Percentiles rank a stretch among this genome's conserved stretches.
These are phyloP conservation scores for Boletus rubroflammeus DNA, from an alignment of 768 basidiomycete species.

Conservation along the genomic window DNA sequence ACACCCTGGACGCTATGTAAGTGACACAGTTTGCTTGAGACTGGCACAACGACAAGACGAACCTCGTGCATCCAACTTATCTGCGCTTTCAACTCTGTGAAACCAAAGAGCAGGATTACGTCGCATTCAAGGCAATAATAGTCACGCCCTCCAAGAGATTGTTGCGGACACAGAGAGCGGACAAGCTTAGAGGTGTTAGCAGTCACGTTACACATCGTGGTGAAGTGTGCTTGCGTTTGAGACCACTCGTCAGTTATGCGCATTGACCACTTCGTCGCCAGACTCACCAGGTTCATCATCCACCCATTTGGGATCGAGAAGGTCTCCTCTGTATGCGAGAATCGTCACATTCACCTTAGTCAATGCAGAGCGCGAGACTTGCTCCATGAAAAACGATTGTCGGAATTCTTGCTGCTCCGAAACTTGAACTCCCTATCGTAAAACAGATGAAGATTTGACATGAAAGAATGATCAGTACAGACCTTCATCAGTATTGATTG, in stretches of 20 bases:
- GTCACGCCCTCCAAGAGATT: not conserved
- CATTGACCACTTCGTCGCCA: no score
- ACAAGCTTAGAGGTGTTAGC: constrained; percentile 9
- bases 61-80: constrained; percentile 38
- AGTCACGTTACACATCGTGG: constrained; percentile 9
- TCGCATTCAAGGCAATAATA: constrained; percentile 26
- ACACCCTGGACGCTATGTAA: constrained; percentile 10
- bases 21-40: not conserved
- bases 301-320: constrained; percentile 4
- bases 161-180: not conserved
- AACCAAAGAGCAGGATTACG: constrained; percentile 39
- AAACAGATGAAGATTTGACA: not conserved
- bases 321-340: constrained; percentile 17
- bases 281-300: constrained; percentile 14
- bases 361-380: not conserved
- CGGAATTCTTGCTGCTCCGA: constrained; percentile 21
- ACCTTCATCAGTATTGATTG: constrained; percentile 36
- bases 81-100: constrained; percentile 45
- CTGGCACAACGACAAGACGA: not conserved
- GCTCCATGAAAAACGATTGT: not conserved
- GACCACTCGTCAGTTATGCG: not conserved
- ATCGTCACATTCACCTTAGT: not conserved
- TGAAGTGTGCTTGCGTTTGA: constrained; percentile 2
- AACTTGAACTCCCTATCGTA: constrained; percentile 12
- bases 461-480: not conserved